Evolutionary conservation across 2,329 filamentous ascomycete species (phyloP).

Genomic region (Pseudopyricularia cyperi): DNA sequence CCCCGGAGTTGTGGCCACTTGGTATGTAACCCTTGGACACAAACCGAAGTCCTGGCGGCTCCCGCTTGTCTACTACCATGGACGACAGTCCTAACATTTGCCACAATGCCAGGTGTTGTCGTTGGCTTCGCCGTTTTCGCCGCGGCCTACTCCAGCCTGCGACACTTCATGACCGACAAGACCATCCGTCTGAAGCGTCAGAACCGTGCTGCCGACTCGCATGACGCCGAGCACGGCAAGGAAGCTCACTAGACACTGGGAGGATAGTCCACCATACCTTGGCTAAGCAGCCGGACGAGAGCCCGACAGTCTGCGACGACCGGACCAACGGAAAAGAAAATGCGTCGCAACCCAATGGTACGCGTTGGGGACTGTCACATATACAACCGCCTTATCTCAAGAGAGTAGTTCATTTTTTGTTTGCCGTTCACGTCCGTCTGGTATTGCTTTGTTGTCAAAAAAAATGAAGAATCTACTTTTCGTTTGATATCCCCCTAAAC

Average conservation of each 20-base stretch:
- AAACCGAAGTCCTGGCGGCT: background rate
- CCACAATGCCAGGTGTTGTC: constrained; percentile 53
- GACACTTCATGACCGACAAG: constrained; percentile 82
- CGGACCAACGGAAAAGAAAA: background rate
- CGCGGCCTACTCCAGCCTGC: constrained; percentile 66
- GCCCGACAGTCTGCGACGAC: background rate
- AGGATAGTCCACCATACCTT: background rate
- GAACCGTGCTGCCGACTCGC: constrained; percentile 32
- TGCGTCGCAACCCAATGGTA: background rate
- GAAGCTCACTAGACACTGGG: constrained; percentile 4
- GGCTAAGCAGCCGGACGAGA: background rate
- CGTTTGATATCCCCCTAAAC: background rate
- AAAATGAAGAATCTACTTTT: too few species aligned
- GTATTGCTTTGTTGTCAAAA: background rate
- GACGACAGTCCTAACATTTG: background rate
- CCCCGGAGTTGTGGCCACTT: constrained; percentile 86
- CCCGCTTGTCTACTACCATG: constrained; percentile 8
- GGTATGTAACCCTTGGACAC: constrained; percentile 41
- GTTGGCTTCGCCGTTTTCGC: constrained; percentile 73
- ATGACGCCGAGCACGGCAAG: constrained; percentile 19
- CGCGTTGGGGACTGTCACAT: background rate
- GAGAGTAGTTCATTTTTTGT: background rate
- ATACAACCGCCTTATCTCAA: background rate
- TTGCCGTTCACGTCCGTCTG: background rate
- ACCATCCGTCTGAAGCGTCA: constrained; percentile 77